phyloP scores from a whole-genome alignment of 2,329 filamentous ascomycete species.

The Claviceps humidiphila region DNA sequence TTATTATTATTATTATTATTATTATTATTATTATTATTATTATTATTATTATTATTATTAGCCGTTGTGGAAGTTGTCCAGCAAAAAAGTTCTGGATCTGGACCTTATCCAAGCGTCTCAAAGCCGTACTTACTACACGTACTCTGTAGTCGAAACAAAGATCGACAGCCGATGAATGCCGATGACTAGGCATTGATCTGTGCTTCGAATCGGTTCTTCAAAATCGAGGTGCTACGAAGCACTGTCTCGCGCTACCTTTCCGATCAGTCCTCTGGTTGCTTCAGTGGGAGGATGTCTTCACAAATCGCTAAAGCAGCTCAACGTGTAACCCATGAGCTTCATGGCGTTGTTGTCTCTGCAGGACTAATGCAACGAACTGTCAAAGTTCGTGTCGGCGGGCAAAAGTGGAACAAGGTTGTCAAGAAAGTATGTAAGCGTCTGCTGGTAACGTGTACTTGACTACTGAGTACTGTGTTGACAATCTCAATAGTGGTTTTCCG shows the following conservation, averaged over 20 bases:
- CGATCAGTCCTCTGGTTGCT: neutral
- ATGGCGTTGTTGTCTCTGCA: slow-evolving; percentile 63
- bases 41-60: too few relatives aligned
- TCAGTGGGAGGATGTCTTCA: slow-evolving; percentile 23
- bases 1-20: too few relatives aligned
- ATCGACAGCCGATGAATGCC: too few relatives aligned
- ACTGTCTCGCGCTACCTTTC: neutral
- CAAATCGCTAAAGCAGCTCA: slow-evolving; percentile 28
- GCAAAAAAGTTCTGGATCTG: too few relatives aligned
- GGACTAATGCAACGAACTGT: slow-evolving; percentile 69
- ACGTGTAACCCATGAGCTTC: slow-evolving; percentile 36
- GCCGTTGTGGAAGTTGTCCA: too few relatives aligned
- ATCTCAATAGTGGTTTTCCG: slow-evolving; percentile 41
- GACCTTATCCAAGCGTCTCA: too few relatives aligned
- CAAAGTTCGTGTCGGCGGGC: slow-evolving; percentile 59
- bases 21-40: too few relatives aligned
- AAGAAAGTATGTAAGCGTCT: slow-evolving; percentile 46
- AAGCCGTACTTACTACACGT: too few relatives aligned
- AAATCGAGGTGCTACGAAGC: neutral
- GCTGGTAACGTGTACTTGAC: neutral
- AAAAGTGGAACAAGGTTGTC: slow-evolving; percentile 59
- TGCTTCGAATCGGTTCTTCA: too few relatives aligned
- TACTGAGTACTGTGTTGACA: neutral
- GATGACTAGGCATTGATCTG: neutral
- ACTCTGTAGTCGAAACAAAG: too few relatives aligned